phyloP scores from a whole-genome alignment of 768 basidiomycete genomes.

The Leccinum disarticulatum region DNA sequence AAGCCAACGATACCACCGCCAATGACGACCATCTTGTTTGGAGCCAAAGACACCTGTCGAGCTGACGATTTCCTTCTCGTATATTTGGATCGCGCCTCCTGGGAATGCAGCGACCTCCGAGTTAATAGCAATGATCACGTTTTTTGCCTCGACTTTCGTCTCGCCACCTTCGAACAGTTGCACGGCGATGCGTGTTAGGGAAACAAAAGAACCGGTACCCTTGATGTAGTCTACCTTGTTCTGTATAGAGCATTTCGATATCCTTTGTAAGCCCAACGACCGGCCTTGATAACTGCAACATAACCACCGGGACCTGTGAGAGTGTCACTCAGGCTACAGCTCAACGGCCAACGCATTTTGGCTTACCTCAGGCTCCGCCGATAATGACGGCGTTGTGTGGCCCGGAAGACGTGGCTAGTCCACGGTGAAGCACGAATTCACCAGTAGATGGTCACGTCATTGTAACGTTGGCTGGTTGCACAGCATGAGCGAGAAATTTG shows the following conservation, averaged over 20 bases:
- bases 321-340: not conserved
- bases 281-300: constrained; percentile 51
- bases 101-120: constrained; percentile 97
- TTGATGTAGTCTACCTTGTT: constrained; percentile 99
- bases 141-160: constrained; percentile 86
- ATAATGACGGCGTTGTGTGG: constrained; percentile 94
- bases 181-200: constrained; percentile 64
- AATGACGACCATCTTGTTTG: constrained; percentile 95
- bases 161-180: constrained; percentile 83
- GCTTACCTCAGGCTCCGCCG: constrained; percentile 72
- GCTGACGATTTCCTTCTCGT: constrained; percentile 95
- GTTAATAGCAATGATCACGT: constrained; percentile 92
- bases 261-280: constrained; percentile 88
- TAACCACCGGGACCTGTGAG: constrained; percentile 88
- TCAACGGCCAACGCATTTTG: not conserved
- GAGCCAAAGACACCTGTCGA: constrained; percentile 70
- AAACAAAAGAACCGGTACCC: constrained; percentile 86
- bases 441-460: too few relatives aligned
- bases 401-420: constrained; percentile 67
- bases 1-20: constrained; percentile 98
- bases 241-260: constrained; percentile 88
- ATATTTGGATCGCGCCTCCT: constrained; percentile 87
- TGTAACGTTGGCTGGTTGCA: too few relatives aligned
- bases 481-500: too few relatives aligned
- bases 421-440: constrained; percentile 41